Evolutionary conservation across 2,329 filamentous ascomycete species (phyloP).

Genomic region (Eutypella sp.): DNA sequence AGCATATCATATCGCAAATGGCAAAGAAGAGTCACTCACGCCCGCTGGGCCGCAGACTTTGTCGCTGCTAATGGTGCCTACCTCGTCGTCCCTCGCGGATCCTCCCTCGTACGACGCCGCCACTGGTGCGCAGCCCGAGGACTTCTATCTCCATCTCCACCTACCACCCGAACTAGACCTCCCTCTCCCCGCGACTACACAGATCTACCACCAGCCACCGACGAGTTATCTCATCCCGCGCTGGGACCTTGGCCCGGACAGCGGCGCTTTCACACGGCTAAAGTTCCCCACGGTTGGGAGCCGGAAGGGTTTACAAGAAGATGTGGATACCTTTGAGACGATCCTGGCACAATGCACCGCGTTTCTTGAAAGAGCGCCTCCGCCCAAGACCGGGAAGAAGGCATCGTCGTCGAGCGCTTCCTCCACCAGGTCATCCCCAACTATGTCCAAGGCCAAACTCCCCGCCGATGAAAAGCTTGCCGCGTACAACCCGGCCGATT

Average conservation of each 20-base stretch:
- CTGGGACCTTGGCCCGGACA: slow-evolving; percentile 86
- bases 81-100: slow-evolving; percentile 66
- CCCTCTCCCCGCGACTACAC: slow-evolving; percentile 87
- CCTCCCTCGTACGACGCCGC: slow-evolving; percentile 46
- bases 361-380: slow-evolving; percentile 78
- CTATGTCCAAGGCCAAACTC: slow-evolving; percentile 35
- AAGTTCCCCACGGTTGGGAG: slow-evolving; percentile 76
- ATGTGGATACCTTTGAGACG: slow-evolving; percentile 93
- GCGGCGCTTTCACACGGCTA: slow-evolving; percentile 86
- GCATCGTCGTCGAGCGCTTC: slow-evolving; percentile 16
- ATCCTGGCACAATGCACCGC: slow-evolving; percentile 97
- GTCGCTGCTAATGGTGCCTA: slow-evolving; percentile 93
- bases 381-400: slow-evolving; percentile 41
- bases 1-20: slow-evolving; percentile 87
- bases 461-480: slow-evolving; percentile 43
- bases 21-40: slow-evolving; percentile 77
- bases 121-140: slow-evolving; percentile 63
- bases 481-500: slow-evolving; percentile 77
- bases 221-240: slow-evolving; percentile 90
- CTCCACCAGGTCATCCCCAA: slow-evolving; percentile 20
- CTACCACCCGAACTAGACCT: slow-evolving; percentile 92
- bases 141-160: slow-evolving; percentile 95
- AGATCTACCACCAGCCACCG: slow-evolving; percentile 94
- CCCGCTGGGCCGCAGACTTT: slow-evolving; percentile 84
- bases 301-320: slow-evolving; percentile 75